Base-by-base conservation (phyloP, 371 early-diverging fungal genomes). In the Parasitella parasitica region DNA sequence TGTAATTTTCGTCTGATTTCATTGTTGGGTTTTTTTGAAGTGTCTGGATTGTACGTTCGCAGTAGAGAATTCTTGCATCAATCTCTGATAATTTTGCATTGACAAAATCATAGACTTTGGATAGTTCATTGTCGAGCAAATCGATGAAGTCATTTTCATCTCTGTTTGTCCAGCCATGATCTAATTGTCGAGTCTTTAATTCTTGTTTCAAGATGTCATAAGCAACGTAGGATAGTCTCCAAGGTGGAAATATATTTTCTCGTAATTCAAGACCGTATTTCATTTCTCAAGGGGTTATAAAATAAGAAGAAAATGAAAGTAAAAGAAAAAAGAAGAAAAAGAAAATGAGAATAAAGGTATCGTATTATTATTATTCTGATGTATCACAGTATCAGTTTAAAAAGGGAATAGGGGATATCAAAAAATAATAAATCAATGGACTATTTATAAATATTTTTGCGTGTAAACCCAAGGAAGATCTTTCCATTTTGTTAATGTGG, bases 191-290 rank as follows among this genome's bases (percentile, higher is more conserved):
- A 26, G 76, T 73, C 71, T 94, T 94, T 59, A 96, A 84, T 61
- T 86, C 90, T 11, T 82, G 80, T 69, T 95, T 97, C 61, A 97
- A 86, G 7, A 85, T 88, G 63, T 94, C 91, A 60, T 97, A 98
- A 66, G 94, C 92, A 8, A 97, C 72, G 75, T 97, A 98, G 65
- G 96, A 93, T 70, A 91, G 88, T 61, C 89, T 83, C 94, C 97
- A 98, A 22, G 79, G 79, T 13, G 74, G 66, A 60, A 78, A 78
- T 9, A 78, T 66, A 46, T 70, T 74, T 32, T 78, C 67, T 61
- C 73, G 74, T 49, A 78, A 66, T 68, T 78, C 76, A 51, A 67
- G 66, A 26, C 73, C 79, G 70, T 72, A 78, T 61, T 78, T 78
- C 79, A 78, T 78, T n/a, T 39, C 43, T 20, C 26, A 57, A 66